A percentile compares a stretch with the other conserved stretches of the same genome.
Evolutionary conservation across 192 early-diverging fungal genomes (phyloP).

Genomic region (Coemansia sp.): DNA sequence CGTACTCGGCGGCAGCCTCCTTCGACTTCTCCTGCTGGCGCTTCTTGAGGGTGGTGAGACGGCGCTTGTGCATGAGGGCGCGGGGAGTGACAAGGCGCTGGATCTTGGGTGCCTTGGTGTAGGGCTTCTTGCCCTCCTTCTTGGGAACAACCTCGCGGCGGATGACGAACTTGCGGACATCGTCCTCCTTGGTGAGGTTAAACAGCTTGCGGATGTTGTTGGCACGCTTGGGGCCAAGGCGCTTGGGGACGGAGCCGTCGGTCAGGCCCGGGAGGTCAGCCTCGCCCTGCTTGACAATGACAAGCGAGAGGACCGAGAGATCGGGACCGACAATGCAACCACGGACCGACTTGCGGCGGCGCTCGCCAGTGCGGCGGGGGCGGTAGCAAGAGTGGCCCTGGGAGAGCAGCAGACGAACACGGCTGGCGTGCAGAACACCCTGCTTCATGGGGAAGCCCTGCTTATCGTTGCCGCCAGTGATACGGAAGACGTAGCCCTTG

Average conservation of each 20-base stretch:
- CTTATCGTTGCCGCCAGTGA: conserved; percentile 99
- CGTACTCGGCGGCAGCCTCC: conserved; percentile 69
- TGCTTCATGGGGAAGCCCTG: conserved; percentile 99
- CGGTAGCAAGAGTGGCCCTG: conserved; percentile 99
- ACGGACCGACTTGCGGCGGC: conserved; percentile 98
- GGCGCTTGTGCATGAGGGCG: conserved; percentile 95
- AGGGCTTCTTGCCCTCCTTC: conserved; percentile 86
- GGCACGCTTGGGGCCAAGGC: conserved; percentile 98
- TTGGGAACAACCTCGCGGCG: conserved; percentile 90
- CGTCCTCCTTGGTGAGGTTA: conserved; percentile 96
- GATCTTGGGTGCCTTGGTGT: conserved; percentile 95
- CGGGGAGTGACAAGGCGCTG: conserved; percentile 97
- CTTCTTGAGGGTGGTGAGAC: conserved; percentile 83
- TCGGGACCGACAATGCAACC: conserved; percentile 97
- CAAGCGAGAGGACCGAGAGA: conserved; percentile 91
- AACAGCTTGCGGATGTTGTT: conserved; percentile 99
- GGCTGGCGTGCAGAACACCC: conserved; percentile 81
- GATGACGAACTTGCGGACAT: conserved; percentile 99
- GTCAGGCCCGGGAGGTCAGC: conserved; percentile 93
- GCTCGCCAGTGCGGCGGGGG: conserved; percentile 94
- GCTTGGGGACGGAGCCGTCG: conserved; percentile 90
- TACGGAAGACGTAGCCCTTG: conserved; percentile 99
- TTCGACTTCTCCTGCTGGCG: conserved; percentile 75
- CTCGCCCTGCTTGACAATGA: conserved; percentile 97
- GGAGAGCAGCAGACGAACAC: conserved; percentile 77